A percentile compares a stretch with the other conserved stretches of the same genome.
phyloP scores from a whole-genome alignment of 2,329 filamentous ascomycete genomes.

The Dryadomyces quercivorus region DNA sequence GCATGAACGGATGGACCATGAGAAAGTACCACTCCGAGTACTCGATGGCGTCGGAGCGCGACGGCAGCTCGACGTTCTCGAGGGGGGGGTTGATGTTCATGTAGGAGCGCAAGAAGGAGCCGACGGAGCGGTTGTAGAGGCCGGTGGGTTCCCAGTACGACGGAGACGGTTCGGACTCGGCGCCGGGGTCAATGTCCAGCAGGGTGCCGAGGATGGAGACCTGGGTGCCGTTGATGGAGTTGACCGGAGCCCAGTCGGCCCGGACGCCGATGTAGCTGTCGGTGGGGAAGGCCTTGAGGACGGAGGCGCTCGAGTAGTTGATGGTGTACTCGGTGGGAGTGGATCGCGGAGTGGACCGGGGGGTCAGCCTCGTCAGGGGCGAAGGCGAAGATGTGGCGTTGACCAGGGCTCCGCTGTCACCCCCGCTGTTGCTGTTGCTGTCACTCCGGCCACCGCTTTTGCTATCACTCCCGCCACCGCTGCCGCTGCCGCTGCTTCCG shows the following conservation, averaged over 20 bases:
- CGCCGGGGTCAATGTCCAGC: slow-evolving; percentile 55
- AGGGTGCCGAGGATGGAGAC: slow-evolving; percentile 70
- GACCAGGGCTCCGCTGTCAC: background rate
- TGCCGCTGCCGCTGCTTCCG: background rate
- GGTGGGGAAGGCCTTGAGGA: slow-evolving; percentile 31
- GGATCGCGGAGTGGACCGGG: too few species aligned
- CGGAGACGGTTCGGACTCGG: slow-evolving; percentile 4
- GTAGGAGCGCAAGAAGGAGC: slow-evolving; percentile 54
- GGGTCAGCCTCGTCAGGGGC: background rate
- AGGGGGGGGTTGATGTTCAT: slow-evolving; percentile 47
- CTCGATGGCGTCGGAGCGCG: slow-evolving; percentile 49
- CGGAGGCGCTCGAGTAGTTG: slow-evolving; percentile 17
- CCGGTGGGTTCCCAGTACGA: slow-evolving; percentile 18
- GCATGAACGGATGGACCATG: slow-evolving; percentile 58
- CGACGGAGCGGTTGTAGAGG: slow-evolving; percentile 60
- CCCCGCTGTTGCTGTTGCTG: background rate
- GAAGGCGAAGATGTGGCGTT: background rate
- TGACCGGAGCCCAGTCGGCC: slow-evolving; percentile 51
- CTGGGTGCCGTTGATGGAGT: slow-evolving; percentile 62
- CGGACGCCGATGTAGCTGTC: slow-evolving; percentile 57
- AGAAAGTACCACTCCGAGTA: slow-evolving; percentile 68
- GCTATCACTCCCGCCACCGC: background rate
- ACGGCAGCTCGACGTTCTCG: slow-evolving; percentile 46
- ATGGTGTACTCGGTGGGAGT: too few species aligned
- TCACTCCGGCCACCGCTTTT: background rate